A percentile compares a stretch with the other conserved stretches of the same genome.
These are phyloP conservation scores for Gremmenia infestans DNA, from an alignment of 2,329 filamentous ascomycete species.

Conservation along the genomic window DNA sequence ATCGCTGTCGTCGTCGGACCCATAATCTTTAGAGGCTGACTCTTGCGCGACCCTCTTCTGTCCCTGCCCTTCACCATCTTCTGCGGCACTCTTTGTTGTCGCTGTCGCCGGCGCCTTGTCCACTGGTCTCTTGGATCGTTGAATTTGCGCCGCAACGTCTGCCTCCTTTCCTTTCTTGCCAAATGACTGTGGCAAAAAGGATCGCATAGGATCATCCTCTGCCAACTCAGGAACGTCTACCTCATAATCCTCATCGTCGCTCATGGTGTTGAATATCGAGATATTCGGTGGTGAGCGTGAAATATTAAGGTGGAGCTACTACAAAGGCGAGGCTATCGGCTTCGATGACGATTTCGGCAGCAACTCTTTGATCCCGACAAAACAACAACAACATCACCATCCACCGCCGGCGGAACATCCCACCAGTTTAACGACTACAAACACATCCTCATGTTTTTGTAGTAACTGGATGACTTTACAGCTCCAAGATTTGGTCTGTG, in stretches of 20 bases:
- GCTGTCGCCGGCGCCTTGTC: slow-evolving; percentile 23
- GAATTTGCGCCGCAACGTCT: slow-evolving; percentile 75
- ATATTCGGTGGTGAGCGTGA: slow-evolving; percentile 4
- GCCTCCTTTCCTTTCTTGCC: slow-evolving; percentile 73
- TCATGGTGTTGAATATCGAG: slow-evolving; percentile 39
- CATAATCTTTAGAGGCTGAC: slow-evolving; percentile 33
- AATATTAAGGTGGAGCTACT: background rate
- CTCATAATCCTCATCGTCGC: slow-evolving; percentile 55
- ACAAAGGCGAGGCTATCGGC: background rate
- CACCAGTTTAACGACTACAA: background rate
- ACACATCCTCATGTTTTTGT: slow-evolving; percentile 5
- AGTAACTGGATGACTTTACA: background rate
- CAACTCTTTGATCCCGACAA: background rate
- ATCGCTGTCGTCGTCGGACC: slow-evolving; percentile 41
- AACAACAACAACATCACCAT: background rate
- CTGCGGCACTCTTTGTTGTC: slow-evolving; percentile 13
- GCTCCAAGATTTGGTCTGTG: slow-evolving; percentile 3
- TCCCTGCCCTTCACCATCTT: slow-evolving; percentile 26
- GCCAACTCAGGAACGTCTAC: slow-evolving; percentile 51
- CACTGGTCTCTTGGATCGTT: slow-evolving; percentile 63
- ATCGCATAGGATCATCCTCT: slow-evolving; percentile 64
- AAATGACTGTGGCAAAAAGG: slow-evolving; percentile 77
- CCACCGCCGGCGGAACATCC: background rate
- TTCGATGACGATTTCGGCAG: background rate
- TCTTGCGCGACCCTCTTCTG: slow-evolving; percentile 27